Base-by-base conservation (phyloP, 768 basidiomycete species). In the Mycena chlorophos region DNA sequence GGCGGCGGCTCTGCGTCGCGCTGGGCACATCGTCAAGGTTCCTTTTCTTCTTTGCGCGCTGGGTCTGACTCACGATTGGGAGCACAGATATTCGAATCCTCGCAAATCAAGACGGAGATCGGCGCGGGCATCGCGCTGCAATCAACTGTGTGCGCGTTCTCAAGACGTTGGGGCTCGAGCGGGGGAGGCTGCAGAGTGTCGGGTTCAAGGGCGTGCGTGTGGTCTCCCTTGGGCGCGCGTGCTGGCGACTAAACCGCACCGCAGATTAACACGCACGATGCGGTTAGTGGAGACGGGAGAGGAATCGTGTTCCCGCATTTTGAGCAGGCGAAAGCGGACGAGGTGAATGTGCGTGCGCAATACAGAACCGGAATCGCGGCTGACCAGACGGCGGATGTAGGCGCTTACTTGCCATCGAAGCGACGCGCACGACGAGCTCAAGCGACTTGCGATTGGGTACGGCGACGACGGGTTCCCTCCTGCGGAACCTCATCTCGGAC, bases 71-170 rank as follows among this genome's bases (percentile, higher is more conserved):
- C 31, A 8, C 17, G 31, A 34, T 8, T 17, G 31, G 17, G 31
- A 17, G 17, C 8, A 10, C 48, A 49, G 48, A 34, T 49, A 4
- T 49, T 12, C 29, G 48, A 49, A 22, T 19, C 48, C 28, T 49
- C 48, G 17, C 27, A 34, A 49, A 34, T 34, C 13, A 49, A 49
- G 29, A 49, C 48, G 6, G 48, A 49, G 20, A 31, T 49, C 27
- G 48, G 48, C 30, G 48, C 48, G 4, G 48, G 48, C 14, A 34
- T 49, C 28, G 10, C 27, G 5, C 5, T 49, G 8, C 48, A 49
- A 22, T 5, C 29, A 49, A 49, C 29, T 29, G 27, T 29, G 5
- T 49, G 28, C 48, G 48, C 10, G 20, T 49, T 4, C 48, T 49
- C 48, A 34, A 49, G 14, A 8, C 48, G 8, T 34, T 49, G 13